phyloP scores from a whole-genome alignment of 768 basidiomycete genomes.

The Termitomyces sp. region DNA sequence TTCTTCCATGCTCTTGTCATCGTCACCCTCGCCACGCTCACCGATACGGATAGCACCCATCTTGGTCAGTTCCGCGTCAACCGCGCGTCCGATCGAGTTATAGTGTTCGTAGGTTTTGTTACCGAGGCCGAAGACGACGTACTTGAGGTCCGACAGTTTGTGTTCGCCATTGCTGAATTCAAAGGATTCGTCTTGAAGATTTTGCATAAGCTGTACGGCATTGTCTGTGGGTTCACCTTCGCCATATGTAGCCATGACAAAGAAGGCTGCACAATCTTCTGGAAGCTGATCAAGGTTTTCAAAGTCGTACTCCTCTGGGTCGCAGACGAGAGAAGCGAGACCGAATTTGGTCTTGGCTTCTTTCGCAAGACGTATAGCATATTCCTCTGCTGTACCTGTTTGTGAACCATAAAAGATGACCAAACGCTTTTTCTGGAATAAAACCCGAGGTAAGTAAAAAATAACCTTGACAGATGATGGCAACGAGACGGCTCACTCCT shows the following conservation, averaged over 20 bases:
- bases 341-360: conserved; percentile 97
- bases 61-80: conserved; percentile 67
- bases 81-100: conserved; percentile 78
- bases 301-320: conserved; percentile 98
- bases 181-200: conserved; percentile 80
- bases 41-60: conserved; percentile 86
- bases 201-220: conserved; percentile 91
- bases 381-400: conserved; percentile 98
- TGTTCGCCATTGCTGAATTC: conserved; percentile 79
- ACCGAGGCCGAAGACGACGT: conserved; percentile 91
- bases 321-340: conserved; percentile 91
- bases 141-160: conserved; percentile 79
- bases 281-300: conserved; percentile 91
- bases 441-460: background rate
- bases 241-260: conserved; percentile 97
- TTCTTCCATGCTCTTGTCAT: conserved; percentile 99
- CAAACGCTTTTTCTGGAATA: conserved; percentile 82
- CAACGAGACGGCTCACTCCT: conserved; percentile 50
- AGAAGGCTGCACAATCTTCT: conserved; percentile 82
- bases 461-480: background rate
- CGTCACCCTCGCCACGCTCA: conserved; percentile 91
- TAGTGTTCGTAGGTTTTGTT: conserved; percentile 96
- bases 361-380: conserved; percentile 95
- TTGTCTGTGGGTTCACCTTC: conserved; percentile 99
- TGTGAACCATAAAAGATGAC: conserved; percentile 99